Evolutionary conservation across 176 grass and related monocot species (phyloP).

Genomic region (Oryza punctata): DNA sequence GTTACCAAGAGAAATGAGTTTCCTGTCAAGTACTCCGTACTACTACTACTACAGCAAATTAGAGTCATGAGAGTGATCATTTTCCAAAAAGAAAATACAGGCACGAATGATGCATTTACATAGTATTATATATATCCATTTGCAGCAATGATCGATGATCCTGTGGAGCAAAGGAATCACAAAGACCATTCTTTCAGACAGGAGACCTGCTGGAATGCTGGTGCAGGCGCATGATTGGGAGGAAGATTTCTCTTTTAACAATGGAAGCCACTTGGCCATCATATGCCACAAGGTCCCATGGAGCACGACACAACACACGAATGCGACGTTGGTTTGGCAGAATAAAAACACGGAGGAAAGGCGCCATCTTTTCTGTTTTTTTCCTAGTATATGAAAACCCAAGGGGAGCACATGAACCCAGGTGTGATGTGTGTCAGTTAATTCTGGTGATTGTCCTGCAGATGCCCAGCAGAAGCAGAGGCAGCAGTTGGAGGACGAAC

Average conservation of each 20-base stretch:
- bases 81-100: not conserved
- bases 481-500: not conserved
- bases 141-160: not conserved
- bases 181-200: not conserved
- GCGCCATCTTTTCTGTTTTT: not conserved
- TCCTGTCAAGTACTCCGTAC: not conserved
- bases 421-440: not conserved
- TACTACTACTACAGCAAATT: not conserved
- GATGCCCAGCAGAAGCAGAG: not conserved
- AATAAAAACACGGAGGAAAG: not conserved
- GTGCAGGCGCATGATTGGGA: not conserved
- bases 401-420: not conserved
- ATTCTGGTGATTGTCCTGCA: slow-evolving; percentile 16
- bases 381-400: not conserved
- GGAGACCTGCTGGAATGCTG: not conserved
- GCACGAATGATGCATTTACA: not conserved
- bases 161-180: not conserved
- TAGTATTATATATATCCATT: not conserved
- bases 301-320: not conserved
- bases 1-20: not conserved
- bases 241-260: not conserved
- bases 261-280: not conserved
- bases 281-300: not conserved
- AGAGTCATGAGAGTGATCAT: not conserved
- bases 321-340: too few relatives aligned